Percentiles rank a stretch among this genome's conserved stretches.
phyloP scores from a whole-genome alignment of 2,329 filamentous ascomycete species.

The Neocatenulostroma microsporum region DNA sequence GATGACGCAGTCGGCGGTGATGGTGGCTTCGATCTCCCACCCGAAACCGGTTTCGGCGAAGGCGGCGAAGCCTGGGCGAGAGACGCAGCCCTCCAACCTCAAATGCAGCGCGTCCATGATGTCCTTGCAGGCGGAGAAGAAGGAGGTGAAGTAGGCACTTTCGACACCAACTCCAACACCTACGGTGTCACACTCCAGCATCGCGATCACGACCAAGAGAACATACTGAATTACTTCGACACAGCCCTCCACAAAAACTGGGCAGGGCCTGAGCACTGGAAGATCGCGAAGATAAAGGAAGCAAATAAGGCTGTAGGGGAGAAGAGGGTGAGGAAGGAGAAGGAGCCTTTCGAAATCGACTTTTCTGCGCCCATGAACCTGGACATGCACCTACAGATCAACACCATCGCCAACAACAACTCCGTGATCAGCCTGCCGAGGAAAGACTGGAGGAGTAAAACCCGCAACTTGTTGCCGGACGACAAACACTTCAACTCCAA shows the following conservation, averaged over 20 bases:
- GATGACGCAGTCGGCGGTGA: constrained; percentile 65
- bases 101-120: constrained; percentile 73
- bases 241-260: constrained; percentile 95
- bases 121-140: constrained; percentile 49
- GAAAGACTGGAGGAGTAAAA: constrained; percentile 92
- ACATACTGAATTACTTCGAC: constrained; percentile 97
- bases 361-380: constrained; percentile 69
- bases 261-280: constrained; percentile 97
- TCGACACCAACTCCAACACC: constrained; percentile 55
- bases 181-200: constrained; percentile 76
- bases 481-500: constrained; percentile 98
- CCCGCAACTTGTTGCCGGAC: constrained; percentile 84
- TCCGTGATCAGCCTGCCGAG: constrained; percentile 78
- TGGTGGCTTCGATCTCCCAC: constrained; percentile 52
- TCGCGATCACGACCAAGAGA: constrained; percentile 66
- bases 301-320: constrained; percentile 44
- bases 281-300: constrained; percentile 85
- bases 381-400: constrained; percentile 64
- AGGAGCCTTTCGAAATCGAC: constrained; percentile 92
- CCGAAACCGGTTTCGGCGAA: constrained; percentile 81
- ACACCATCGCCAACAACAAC: constrained; percentile 73
- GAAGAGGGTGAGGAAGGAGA: constrained; percentile 84
- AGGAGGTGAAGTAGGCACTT: constrained; percentile 45
- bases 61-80: constrained; percentile 93
- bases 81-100: constrained; percentile 77